phyloP scores from a whole-genome alignment of 169 alveolate genomes.

The Plasmodium yoelii region DNA sequence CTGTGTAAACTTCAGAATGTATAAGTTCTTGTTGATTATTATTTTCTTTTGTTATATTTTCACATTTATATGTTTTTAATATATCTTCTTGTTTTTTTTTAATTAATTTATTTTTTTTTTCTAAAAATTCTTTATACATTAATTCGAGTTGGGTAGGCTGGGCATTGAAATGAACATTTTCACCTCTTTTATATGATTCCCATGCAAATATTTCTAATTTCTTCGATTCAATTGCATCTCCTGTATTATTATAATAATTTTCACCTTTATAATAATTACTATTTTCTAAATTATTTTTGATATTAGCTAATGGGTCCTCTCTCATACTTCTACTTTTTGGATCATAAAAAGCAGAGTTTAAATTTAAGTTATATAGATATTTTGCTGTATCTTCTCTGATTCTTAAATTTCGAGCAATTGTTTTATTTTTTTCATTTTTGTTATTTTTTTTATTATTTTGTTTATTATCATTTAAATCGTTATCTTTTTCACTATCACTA shows the following conservation, averaged over 20 bases:
- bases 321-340: conserved; percentile 97
- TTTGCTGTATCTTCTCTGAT: conserved; percentile 98
- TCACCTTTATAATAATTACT: conserved; percentile 91
- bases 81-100: conserved; percentile 77
- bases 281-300: conserved; percentile 70
- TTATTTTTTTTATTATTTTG: conserved; percentile 77
- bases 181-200: conserved; percentile 91
- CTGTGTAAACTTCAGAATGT: conserved; percentile 69
- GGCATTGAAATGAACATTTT: conserved; percentile 87
- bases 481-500: conserved; percentile 7
- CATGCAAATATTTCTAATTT: conserved; percentile 90
- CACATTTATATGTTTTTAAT: conserved; percentile 78
- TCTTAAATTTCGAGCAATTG: conserved; percentile 93
- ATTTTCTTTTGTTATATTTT: conserved; percentile 15
- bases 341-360: conserved; percentile 96
- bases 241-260: conserved; percentile 87
- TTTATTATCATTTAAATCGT: background rate
- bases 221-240: conserved; percentile 85
- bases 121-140: conserved; percentile 81
- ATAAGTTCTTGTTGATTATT: conserved; percentile 30
- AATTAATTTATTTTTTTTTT: conserved; percentile 77
- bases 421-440: conserved; percentile 88
- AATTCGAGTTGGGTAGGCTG: conserved; percentile 89
- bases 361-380: conserved; percentile 94
- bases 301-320: conserved; percentile 90